Percentiles rank a stretch among this genome's conserved stretches.
Conservation (phyloP, 2,329 filamentous ascomycete genomes). For the Ascomycota sp. region DNA sequence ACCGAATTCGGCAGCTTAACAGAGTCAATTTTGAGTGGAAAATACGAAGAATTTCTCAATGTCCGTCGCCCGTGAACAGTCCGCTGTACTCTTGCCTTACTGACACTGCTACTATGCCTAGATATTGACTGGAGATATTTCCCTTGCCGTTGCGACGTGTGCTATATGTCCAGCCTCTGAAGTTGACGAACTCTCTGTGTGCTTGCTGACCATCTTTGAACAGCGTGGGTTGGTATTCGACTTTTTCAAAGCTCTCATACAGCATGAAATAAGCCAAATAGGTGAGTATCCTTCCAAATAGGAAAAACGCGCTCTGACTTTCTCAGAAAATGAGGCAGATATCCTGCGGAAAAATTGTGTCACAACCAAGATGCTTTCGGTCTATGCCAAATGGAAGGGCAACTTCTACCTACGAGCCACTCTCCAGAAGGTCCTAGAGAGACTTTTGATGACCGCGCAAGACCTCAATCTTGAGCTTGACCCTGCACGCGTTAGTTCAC, state of each 20-base stretch:
- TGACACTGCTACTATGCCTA: conserved; percentile 7
- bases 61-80: conserved; percentile 11
- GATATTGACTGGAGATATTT: conserved; percentile 39
- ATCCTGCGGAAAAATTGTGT: conserved; percentile 45
- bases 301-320: conserved; percentile 2
- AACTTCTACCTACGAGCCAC: conserved; percentile 38
- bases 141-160: conserved; percentile 39
- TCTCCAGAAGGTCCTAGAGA: conserved; percentile 42
- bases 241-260: conserved; percentile 41
- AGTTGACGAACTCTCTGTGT: conserved; percentile 46
- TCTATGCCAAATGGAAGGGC: conserved; percentile 53
- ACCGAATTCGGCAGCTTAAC: conserved; percentile 48
- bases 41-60: conserved; percentile 42
- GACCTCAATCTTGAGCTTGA: conserved; percentile 47
- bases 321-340: conserved; percentile 40
- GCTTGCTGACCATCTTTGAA: conserved; percentile 47
- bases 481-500: conserved; percentile 33
- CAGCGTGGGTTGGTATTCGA: conserved; percentile 39
- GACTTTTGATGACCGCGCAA: conserved; percentile 42
- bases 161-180: conserved; percentile 43
- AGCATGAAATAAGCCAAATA: conserved; percentile 45
- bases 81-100: background rate
- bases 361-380: conserved; percentile 48
- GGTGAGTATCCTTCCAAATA: conserved; percentile 13
- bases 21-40: conserved; percentile 43